A percentile compares a stretch with the other conserved stretches of the same genome.
Evolutionary conservation across 2,329 filamentous ascomycete species (phyloP).

Genomic region (Hypoxylon sp.): DNA sequence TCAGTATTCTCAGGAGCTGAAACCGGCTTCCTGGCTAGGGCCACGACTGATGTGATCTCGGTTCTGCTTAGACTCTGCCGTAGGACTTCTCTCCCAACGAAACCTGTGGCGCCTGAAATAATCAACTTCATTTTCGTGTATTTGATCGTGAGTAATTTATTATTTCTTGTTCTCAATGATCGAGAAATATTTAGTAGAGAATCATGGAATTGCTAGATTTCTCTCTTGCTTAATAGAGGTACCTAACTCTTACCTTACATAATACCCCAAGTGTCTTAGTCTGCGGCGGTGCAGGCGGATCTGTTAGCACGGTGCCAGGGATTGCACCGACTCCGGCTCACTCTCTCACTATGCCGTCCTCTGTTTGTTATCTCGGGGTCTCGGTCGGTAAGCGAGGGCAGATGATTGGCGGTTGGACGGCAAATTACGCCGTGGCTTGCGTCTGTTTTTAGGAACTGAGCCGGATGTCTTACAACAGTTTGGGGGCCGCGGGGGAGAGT

Average conservation of each 20-base stretch:
- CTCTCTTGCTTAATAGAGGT: neutral
- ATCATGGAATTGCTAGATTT: neutral
- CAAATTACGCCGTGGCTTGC: neutral
- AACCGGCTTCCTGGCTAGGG: constrained; percentile 58
- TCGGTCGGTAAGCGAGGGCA: neutral
- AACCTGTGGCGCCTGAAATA: constrained; percentile 45
- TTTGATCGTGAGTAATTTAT: neutral
- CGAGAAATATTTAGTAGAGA: neutral
- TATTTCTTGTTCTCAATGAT: neutral
- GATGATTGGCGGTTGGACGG: neutral
- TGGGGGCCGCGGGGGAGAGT: too few species aligned
- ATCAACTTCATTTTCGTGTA: constrained; percentile 36
- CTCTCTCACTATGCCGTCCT: neutral
- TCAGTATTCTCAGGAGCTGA: constrained; percentile 50
- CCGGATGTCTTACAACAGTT: neutral
- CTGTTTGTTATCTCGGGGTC: neutral
- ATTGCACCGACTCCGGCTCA: constrained; percentile 10
- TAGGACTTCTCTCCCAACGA: constrained; percentile 60
- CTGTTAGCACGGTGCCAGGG: neutral
- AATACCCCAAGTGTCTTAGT: neutral
- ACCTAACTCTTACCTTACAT: neutral
- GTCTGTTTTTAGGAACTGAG: neutral
- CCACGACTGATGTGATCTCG: constrained; percentile 59
- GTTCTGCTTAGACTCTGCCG: constrained; percentile 58
- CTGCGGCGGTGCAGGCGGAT: constrained; percentile 14